Evolutionary conservation across 176 grass and related monocot genomes (phyloP), one percentile per base, ranked within the genome.

Genomic region (Saccharum officinarum): DNA sequence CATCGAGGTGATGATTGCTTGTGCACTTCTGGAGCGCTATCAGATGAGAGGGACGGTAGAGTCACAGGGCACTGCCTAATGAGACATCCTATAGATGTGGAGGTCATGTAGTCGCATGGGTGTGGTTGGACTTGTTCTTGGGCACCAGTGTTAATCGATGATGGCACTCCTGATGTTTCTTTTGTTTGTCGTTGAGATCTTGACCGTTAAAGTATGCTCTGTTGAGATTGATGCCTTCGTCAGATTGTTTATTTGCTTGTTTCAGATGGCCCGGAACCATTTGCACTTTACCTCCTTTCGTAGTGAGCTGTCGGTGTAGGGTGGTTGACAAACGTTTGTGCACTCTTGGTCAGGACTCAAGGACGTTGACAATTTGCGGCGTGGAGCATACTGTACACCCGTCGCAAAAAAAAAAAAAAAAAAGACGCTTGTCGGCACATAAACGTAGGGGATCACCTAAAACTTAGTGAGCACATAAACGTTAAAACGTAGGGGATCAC

Each of bases 161-260:
- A 25, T 61, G 57, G 57, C 57, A 61, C 57, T 61, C 57, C 50
- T 34, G 66, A 73, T 61, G 72, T 89, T 85, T 25, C 37, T 17
- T 33, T 44, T 71, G 4, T 57, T 30, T 50, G 31, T 55, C 8
- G 8, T 57, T 26, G n/a, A 67, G 11, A 17, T 81, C 23, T 18
- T 49, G 15, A 64, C 59, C n/a, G 23, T 62, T 62, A 10, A 62
- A 62, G 22, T 61, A 25, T 61, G 57, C 4, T 61, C 10, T 2
- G 57, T 61, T 61, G 57, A 25, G 8, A 61, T 25, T 23, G n/a
- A 25, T 60, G 55, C 10, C 55, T 60, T 60, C 8, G 20, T 61
- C 57, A 25, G 57, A 61, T 25, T 25, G 57, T 61, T 60, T 25
- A 61, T 61, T 61, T 60, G 8, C 22, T 59, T 59, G 7, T 59